Conservation (phyloP, 2,329 filamentous ascomycete genomes). For the Neopestalotiopsis rosae region DNA sequence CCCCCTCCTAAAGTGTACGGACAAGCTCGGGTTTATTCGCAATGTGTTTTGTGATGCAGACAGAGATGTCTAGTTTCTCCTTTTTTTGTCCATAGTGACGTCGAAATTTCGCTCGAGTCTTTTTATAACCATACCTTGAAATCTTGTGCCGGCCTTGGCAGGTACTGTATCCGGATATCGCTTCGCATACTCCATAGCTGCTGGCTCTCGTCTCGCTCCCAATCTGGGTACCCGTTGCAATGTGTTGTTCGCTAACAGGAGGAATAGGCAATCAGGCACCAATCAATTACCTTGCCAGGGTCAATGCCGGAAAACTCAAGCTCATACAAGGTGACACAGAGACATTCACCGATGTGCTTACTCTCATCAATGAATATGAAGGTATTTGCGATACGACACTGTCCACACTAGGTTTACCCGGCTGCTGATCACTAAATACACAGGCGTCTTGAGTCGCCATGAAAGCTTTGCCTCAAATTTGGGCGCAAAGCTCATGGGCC, state of each 20-base stretch:
- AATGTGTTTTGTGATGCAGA: not conserved
- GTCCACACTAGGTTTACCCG: constrained; percentile 9
- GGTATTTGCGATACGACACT: constrained; percentile 41
- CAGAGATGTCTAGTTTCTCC: not conserved
- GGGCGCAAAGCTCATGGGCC: constrained; percentile 81
- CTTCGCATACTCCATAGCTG: not conserved
- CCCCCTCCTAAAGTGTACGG: not conserved
- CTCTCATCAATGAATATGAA: constrained; percentile 80
- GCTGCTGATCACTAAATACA: not conserved
- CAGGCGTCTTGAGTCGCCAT: constrained; percentile 79
- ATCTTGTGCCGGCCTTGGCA: not conserved
- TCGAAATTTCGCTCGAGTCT: not conserved
- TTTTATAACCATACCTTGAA: not conserved
- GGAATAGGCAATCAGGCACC: constrained; percentile 40
- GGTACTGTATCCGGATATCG: not conserved
- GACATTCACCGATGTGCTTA: constrained; percentile 74
- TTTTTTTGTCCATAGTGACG: no score
- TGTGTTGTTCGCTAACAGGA: constrained; percentile 23
- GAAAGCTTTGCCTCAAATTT: constrained; percentile 87
- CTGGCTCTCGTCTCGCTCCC: constrained; percentile 17
- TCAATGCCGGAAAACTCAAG: constrained; percentile 49
- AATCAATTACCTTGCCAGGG: constrained; percentile 60
- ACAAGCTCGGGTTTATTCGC: not conserved
- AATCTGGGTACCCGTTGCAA: not conserved
- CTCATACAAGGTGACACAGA: constrained; percentile 64